phyloP scores from a whole-genome alignment of 495 filamentous ascomycete genomes.

The Hypoxylon fuscum region DNA sequence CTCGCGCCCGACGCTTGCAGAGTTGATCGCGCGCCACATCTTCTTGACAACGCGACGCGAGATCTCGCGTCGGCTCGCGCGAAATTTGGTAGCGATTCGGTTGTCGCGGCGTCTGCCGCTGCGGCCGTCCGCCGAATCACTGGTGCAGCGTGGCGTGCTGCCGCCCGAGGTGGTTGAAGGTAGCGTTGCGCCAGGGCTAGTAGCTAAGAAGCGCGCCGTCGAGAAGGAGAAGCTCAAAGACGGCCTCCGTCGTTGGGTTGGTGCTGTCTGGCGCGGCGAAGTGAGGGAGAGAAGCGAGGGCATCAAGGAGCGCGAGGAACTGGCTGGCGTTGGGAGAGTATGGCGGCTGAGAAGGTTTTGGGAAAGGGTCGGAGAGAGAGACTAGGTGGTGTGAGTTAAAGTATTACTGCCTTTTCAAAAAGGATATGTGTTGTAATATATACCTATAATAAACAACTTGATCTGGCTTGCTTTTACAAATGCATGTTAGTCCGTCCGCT shows the following conservation, averaged over 20 bases:
- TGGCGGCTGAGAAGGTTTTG: conserved; percentile 62
- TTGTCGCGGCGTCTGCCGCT: conserved; percentile 54
- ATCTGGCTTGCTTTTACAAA: too few relatives aligned
- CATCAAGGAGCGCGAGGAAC: conserved; percentile 52
- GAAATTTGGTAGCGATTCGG: conserved; percentile 61
- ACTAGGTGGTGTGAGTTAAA: not conserved
- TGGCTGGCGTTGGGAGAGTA: conserved; percentile 56
- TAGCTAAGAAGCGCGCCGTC: conserved; percentile 56
- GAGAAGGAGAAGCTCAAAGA: conserved; percentile 67
- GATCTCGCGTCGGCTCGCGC: conserved; percentile 61
- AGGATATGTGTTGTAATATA: conserved; percentile 14
- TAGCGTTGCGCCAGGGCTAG: conserved; percentile 48
- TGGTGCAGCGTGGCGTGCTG: conserved; percentile 56
- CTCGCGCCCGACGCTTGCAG: conserved; percentile 60
- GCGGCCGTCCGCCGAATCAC: conserved; percentile 52
- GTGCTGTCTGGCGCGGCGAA: conserved; percentile 54
- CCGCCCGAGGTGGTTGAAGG: conserved; percentile 56
- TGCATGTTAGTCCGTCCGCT: too few relatives aligned
- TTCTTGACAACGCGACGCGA: conserved; percentile 67
- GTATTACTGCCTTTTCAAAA: not conserved
- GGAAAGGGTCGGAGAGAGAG: conserved; percentile 54
- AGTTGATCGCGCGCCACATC: conserved; percentile 63
- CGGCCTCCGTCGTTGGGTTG: conserved; percentile 60
- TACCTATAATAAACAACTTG: too few relatives aligned
- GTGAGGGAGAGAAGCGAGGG: conserved; percentile 51